Percentiles rank a stretch among this genome's conserved stretches.
Evolutionary conservation across 1,284 basidiomycete species (phyloP).

Genomic region (Cutaneotrichosporon daszewskae): DNA sequence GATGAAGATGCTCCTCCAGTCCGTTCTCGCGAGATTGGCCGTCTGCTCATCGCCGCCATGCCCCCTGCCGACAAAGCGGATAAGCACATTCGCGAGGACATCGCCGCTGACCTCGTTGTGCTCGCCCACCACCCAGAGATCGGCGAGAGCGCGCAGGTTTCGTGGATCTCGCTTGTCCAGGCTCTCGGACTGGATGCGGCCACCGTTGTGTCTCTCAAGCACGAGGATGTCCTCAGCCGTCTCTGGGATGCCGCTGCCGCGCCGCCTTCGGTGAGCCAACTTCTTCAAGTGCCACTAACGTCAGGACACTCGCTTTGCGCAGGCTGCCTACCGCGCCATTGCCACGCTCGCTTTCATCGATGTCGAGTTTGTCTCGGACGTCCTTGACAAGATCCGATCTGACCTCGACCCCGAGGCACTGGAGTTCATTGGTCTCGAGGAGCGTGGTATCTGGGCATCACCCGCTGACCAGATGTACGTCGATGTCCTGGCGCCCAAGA

Average conservation of each 20-base stretch:
- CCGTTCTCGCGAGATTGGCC: constrained; percentile 36
- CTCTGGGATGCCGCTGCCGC: constrained; percentile 30
- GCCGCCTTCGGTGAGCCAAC: constrained; percentile 4
- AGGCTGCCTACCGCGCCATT: constrained; percentile 67
- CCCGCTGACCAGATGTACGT: constrained; percentile 70
- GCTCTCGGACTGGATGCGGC: constrained; percentile 63
- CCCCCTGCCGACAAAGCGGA: constrained; percentile 14
- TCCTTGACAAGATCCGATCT: constrained; percentile 60
- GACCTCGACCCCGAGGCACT: constrained; percentile 61
- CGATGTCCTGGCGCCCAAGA: constrained; percentile 65
- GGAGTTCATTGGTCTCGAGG: constrained; percentile 61
- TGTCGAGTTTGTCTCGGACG: constrained; percentile 57
- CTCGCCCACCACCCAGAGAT: constrained; percentile 69
- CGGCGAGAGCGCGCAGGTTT: constrained; percentile 58
- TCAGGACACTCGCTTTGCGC: constrained; percentile 29
- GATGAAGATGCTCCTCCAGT: constrained; percentile 28
- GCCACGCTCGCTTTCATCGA: constrained; percentile 74
- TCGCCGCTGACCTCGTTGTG: constrained; percentile 56
- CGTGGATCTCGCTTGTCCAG: constrained; percentile 80
- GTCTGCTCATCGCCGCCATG: constrained; percentile 23
- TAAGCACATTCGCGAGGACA: constrained; percentile 25
- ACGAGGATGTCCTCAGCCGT: constrained; percentile 31
- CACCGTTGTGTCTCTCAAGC: constrained; percentile 39
- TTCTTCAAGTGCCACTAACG: too few relatives aligned
- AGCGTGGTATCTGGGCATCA: constrained; percentile 77